Evolutionary conservation across 1,284 basidiomycete species (phyloP).

Genomic region (Papiliotrema nemorosa): DNA sequence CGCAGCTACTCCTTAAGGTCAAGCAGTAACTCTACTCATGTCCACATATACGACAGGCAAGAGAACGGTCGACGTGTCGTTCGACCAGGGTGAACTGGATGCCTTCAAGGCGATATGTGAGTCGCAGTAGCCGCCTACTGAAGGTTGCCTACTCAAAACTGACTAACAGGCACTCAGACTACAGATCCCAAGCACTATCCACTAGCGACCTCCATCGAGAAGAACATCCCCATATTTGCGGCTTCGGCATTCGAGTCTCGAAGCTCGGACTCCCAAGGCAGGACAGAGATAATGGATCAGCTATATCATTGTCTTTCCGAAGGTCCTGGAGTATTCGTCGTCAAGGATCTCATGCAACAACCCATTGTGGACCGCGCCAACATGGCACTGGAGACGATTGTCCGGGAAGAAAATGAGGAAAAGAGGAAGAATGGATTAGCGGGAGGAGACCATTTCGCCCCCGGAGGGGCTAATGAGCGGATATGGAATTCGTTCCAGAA

Average conservation of each 20-base stretch:
- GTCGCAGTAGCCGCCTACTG: background rate
- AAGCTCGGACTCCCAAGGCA: slow-evolving; percentile 4
- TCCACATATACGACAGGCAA: too few species aligned
- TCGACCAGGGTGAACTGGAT: too few species aligned
- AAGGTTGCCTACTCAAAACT: background rate
- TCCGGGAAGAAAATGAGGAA: background rate
- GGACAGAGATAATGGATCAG: slow-evolving; percentile 6
- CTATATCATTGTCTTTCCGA: slow-evolving; percentile 4
- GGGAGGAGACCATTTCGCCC: background rate
- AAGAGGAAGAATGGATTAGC: background rate
- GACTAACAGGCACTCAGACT: background rate
- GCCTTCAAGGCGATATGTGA: background rate
- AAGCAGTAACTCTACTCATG: too few species aligned
- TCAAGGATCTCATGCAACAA: slow-evolving; percentile 1
- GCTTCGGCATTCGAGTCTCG: background rate
- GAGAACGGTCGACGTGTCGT: too few species aligned
- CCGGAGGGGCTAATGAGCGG: background rate
- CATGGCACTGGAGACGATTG: background rate
- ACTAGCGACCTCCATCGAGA: background rate
- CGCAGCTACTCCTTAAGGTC: too few species aligned
- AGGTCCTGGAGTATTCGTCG: slow-evolving; percentile 13
- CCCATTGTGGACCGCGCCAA: slow-evolving; percentile 3
- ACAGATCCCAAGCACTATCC: background rate
- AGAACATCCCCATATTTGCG: background rate
- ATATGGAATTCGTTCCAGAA: slow-evolving; percentile 4